Evolutionary conservation across 352 stramenopile species (phyloP), one percentile per base, ranked within the genome.

Genomic region (Phytophthora vignae): DNA sequence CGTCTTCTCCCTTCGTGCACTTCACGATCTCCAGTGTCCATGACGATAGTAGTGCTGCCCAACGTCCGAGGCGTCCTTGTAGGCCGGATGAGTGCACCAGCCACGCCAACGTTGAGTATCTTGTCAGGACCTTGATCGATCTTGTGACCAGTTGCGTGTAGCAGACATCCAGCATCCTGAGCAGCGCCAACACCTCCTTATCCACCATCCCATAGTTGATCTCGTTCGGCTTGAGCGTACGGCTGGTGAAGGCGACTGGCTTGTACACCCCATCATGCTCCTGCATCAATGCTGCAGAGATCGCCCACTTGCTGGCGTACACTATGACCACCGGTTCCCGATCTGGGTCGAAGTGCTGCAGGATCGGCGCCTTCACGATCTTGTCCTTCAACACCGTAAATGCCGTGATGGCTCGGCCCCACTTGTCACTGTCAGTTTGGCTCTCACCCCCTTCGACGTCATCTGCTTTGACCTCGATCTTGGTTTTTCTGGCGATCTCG

Each of bases 301-400:
- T 60, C 1, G 22, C 22, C 22, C 22, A 25, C 22, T 25, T 25
- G 22, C 22, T 25, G 22, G 22, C 22, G 22, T 25, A 25, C 22
- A 25, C 22, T 25, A 25, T 25, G 22, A 2, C 22, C 22, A 55
- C 36, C 8, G 63, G 15, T 53, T 27, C n/a, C n/a, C 53, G 52
- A 12, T 54, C 44, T 2, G 17, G 25, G 40, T 71, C 69, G 52
- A 65, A 67, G 36, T 76, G 69, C 4, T 17, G n/a, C 2, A 71
- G 36, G 7, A 68, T 56, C 8, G 62, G 69, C 0, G 62, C 52
- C 0, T 49, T 17, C 0, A 29, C 44, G 7, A 71, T 33, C 44
- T 68, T 64, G 2, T 3, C 1, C 52, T 76, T 70, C 56, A 76
- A 38, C 40, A 31, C 5, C 4, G 53, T 22, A 33, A 74, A 74